These are phyloP conservation scores for Reutealis trisperma DNA, from an alignment of 345 rosid species.

Conservation along the genomic window DNA sequence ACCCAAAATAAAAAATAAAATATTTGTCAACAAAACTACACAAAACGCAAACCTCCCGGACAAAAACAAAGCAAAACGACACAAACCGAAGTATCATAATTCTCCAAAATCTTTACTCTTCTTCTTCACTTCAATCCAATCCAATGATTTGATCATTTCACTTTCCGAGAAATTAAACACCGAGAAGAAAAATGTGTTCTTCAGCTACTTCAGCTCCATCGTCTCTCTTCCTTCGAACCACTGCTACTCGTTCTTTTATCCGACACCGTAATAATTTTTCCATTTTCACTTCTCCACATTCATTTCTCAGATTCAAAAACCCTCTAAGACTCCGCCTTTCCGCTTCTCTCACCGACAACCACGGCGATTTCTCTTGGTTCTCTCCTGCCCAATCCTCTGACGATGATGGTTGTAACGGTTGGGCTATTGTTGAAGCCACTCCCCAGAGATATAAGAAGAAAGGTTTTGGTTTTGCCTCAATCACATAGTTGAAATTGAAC, in stretches of 20 bases:
- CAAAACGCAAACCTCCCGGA: not conserved
- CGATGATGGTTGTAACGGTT: slow-evolving; percentile 49
- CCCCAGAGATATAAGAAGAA: slow-evolving; percentile 26
- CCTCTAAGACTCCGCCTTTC: slow-evolving; percentile 41
- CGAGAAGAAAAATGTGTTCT: slow-evolving; percentile 36
- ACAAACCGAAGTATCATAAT: not conserved
- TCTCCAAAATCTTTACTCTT: not conserved
- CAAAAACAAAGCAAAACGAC: not conserved
- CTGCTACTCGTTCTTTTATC: slow-evolving; percentile 22
- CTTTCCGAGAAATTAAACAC: not conserved
- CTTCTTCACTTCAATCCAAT: not conserved
- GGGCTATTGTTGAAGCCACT: slow-evolving; percentile 56
- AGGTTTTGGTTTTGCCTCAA: slow-evolving; percentile 28
- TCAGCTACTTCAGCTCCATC: slow-evolving; percentile 29
- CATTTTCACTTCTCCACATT: slow-evolving; percentile 6
- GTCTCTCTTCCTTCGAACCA: slow-evolving; percentile 26
- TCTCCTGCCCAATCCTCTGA: slow-evolving; percentile 34
- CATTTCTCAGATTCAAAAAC: slow-evolving; percentile 28
- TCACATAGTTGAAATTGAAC: not conserved
- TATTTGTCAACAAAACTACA: too few species aligned
- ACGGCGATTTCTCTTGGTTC: slow-evolving; percentile 53
- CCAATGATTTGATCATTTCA: slow-evolving; percentile 2
- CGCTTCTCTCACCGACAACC: slow-evolving; percentile 38
- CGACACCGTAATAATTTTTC: slow-evolving; percentile 43
- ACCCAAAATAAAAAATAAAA: too few species aligned